phyloP scores from a whole-genome alignment of 139 green algal species.

The Volvox reticuliferus region DNA sequence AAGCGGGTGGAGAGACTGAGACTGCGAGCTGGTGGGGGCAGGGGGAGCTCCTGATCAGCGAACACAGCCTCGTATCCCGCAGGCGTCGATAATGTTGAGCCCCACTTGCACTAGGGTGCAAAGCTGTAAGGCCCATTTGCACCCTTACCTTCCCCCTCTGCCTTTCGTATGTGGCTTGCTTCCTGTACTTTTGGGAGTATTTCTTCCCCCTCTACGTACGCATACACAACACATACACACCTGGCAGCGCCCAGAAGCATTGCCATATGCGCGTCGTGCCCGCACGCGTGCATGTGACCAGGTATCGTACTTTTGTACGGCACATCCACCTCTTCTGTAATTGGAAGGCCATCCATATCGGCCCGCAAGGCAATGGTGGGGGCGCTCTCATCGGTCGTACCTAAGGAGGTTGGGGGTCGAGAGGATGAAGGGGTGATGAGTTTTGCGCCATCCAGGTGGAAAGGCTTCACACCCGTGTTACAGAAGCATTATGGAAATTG shows the following conservation, averaged over 20 bases:
- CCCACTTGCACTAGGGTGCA: no score
- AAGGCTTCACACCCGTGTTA: no score
- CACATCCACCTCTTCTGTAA: conserved; percentile 54
- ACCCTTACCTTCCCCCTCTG: no score
- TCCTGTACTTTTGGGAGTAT: no score
- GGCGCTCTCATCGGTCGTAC: not conserved
- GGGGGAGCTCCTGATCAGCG: no score
- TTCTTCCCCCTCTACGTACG: not conserved
- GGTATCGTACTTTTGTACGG: conserved; percentile 30
- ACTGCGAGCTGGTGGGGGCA: no score
- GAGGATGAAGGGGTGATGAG: not conserved
- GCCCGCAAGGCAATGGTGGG: conserved; percentile 78
- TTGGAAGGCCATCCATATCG: conserved; percentile 95
- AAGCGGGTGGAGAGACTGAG: not conserved
- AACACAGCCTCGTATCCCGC: no score
- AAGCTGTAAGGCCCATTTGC: no score
- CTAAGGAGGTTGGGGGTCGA: not conserved
- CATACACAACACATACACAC: conserved; percentile 31
- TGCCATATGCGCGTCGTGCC: conserved; percentile 89
- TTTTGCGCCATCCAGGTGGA: not conserved
- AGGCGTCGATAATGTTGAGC: no score
- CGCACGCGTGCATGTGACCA: conserved; percentile 91
- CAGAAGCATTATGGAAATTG: no score
- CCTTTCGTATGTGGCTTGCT: no score
- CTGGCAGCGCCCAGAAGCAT: conserved; percentile 79